Evolutionary conservation across 129 eudicot genomes (phyloP).

Genomic region (Centella asiatica): DNA sequence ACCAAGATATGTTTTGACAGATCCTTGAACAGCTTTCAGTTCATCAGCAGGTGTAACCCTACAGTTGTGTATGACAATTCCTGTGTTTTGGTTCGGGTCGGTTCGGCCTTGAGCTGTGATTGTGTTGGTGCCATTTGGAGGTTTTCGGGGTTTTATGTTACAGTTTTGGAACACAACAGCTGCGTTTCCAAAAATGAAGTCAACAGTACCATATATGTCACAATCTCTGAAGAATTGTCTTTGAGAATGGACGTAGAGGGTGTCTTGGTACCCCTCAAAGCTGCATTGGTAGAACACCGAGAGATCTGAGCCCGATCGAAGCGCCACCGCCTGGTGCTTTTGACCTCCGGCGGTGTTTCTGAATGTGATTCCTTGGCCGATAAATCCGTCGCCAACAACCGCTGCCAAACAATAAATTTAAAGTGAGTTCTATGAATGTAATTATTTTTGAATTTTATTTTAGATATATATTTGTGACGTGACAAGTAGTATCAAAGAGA

Average conservation of each 20-base stretch:
- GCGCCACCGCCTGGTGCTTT: slow-evolving; percentile 53
- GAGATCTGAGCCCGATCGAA: slow-evolving; percentile 46
- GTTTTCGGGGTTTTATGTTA: slow-evolving; percentile 42
- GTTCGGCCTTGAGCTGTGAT: slow-evolving; percentile 58
- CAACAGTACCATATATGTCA: slow-evolving; percentile 52
- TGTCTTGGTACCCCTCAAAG: slow-evolving; percentile 60
- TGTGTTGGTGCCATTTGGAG: slow-evolving; percentile 39
- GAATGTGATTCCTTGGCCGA: slow-evolving; percentile 35
- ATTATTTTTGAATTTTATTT: background rate
- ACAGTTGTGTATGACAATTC: slow-evolving; percentile 43
- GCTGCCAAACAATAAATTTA: slow-evolving; percentile 12
- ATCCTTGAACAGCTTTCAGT: slow-evolving; percentile 22
- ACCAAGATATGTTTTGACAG: slow-evolving; percentile 37
- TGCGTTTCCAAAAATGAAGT: slow-evolving; percentile 45
- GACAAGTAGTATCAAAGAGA: no score
- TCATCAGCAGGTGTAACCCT: slow-evolving; percentile 34
- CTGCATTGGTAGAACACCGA: slow-evolving; percentile 57
- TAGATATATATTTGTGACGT: background rate
- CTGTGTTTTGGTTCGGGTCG: slow-evolving; percentile 49
- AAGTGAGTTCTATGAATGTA: no score
- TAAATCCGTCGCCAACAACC: slow-evolving; percentile 45
- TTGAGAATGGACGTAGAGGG: slow-evolving; percentile 35
- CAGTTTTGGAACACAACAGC: slow-evolving; percentile 49
- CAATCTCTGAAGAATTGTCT: slow-evolving; percentile 42
- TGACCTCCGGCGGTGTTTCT: slow-evolving; percentile 45